Evolutionary conservation across 2,329 filamentous ascomycete species (phyloP).

Genomic region (Pseudogymnoascus sp.): DNA sequence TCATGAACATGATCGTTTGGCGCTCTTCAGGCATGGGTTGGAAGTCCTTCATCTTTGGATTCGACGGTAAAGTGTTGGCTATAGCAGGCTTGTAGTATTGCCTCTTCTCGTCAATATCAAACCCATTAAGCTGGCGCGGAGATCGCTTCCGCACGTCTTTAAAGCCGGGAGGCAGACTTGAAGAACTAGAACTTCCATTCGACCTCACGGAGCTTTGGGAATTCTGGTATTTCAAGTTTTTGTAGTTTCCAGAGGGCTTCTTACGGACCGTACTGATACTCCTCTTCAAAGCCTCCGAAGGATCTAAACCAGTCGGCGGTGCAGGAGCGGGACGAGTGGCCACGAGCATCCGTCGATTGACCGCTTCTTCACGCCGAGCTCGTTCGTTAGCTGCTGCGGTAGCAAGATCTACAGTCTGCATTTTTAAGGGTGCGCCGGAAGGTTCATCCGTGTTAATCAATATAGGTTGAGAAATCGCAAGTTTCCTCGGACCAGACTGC

Average conservation of each 20-base stretch:
- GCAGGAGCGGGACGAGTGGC: conserved; percentile 19
- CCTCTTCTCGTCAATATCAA: conserved; percentile 18
- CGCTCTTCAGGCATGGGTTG: conserved; percentile 24
- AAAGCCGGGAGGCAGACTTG: conserved; percentile 24
- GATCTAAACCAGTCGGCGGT: conserved; percentile 15
- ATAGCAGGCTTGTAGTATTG: neutral
- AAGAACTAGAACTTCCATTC: conserved; percentile 25
- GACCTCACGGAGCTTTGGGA: conserved; percentile 11
- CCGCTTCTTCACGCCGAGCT: conserved; percentile 21
- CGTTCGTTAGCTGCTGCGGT: conserved; percentile 25
- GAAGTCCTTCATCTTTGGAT: neutral
- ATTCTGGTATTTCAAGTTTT: conserved; percentile 13
- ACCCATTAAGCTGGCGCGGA: conserved; percentile 19
- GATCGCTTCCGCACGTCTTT: conserved; percentile 27
- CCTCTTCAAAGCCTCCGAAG: conserved; percentile 17
- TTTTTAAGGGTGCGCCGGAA: conserved; percentile 19
- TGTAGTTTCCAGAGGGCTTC: conserved; percentile 10
- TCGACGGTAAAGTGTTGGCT: conserved; percentile 11
- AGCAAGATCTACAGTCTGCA: conserved; percentile 27
- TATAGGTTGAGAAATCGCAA: conserved; percentile 26
- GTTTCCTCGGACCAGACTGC: conserved; percentile 20
- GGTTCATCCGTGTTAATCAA: conserved; percentile 12
- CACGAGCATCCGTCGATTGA: conserved; percentile 19
- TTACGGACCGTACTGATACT: conserved; percentile 21
- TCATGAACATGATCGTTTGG: conserved; percentile 47